Conservation (phyloP, 73 alveolate genomes). For the Tetrahymena malaccensis region DNA sequence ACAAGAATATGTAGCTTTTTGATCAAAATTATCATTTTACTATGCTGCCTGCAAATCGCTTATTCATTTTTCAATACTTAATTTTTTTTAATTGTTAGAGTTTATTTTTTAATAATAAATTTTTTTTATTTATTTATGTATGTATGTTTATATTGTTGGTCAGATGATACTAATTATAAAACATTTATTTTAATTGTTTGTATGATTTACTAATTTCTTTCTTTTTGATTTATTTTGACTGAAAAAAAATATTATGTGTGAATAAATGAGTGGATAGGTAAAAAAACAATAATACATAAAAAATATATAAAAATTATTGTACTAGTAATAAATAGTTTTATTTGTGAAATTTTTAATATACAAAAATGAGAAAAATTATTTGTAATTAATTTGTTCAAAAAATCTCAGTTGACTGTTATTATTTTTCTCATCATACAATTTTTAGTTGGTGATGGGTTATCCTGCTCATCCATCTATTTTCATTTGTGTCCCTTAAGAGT, state of each 20-base stretch:
- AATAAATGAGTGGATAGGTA: neutral
- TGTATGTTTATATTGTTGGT: too few relatives aligned
- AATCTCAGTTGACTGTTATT: neutral
- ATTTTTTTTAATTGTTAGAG: too few relatives aligned
- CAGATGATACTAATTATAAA: neutral
- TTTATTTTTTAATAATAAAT: too few relatives aligned
- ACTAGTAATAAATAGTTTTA: neutral
- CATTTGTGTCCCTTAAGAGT: slow-evolving; percentile 18
- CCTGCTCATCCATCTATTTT: neutral
- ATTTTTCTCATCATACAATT: neutral
- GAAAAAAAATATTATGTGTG: too few relatives aligned
- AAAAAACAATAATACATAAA: neutral
- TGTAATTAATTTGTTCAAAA: neutral
- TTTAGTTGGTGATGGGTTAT: neutral
- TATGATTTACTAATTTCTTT: too few relatives aligned
- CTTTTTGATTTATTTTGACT: too few relatives aligned
- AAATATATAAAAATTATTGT: neutral
- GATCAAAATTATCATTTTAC: neutral
- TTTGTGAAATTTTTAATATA: neutral
- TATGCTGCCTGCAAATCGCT: neutral
- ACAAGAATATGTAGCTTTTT: neutral
- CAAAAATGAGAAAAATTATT: neutral
- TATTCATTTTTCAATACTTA: neutral
- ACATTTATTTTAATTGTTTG: too few relatives aligned
- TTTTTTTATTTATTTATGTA: too few relatives aligned